These are phyloP conservation scores for Pseudodiploospora longispora DNA, from an alignment of 2,329 filamentous ascomycete species.

Conservation along the genomic window DNA sequence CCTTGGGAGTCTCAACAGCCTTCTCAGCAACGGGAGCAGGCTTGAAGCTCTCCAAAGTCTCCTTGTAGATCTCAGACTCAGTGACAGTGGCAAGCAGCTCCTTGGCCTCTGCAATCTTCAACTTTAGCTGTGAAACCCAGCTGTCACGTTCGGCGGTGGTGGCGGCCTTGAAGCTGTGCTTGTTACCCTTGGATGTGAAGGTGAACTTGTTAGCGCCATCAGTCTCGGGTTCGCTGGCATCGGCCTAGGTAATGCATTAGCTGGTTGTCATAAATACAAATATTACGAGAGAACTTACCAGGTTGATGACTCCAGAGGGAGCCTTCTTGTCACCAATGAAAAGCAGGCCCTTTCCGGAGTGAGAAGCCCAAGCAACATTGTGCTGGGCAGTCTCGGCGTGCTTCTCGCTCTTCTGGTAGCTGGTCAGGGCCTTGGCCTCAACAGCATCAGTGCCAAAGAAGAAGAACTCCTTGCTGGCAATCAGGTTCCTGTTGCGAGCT, in stretches of 20 bases:
- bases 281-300: conserved; percentile 49
- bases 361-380: conserved; percentile 78
- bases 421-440: conserved; percentile 62
- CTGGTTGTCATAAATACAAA: background rate
- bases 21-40: conserved; percentile 27
- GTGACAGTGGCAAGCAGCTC: conserved; percentile 64
- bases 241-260: conserved; percentile 31
- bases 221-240: conserved; percentile 62
- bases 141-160: conserved; percentile 73
- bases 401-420: conserved; percentile 87
- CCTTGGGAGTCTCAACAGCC: conserved; percentile 23
- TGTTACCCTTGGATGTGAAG: conserved; percentile 77
- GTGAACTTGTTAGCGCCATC: conserved; percentile 76
- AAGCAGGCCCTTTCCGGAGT: conserved; percentile 91
- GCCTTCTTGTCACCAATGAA: conserved; percentile 83
- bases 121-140: conserved; percentile 81
- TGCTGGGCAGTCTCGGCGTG: conserved; percentile 64
- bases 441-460: conserved; percentile 71
- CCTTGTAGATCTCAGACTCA: conserved; percentile 83
- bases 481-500: conserved; percentile 58
- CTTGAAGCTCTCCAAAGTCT: conserved; percentile 64
- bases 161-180: conserved; percentile 86
- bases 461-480: conserved; percentile 90
- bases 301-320: conserved; percentile 74
- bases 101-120: conserved; percentile 79